Evolutionary conservation across 1,139 yeast genomes (phyloP).

Genomic region (Debaryomyces subglobosus): DNA sequence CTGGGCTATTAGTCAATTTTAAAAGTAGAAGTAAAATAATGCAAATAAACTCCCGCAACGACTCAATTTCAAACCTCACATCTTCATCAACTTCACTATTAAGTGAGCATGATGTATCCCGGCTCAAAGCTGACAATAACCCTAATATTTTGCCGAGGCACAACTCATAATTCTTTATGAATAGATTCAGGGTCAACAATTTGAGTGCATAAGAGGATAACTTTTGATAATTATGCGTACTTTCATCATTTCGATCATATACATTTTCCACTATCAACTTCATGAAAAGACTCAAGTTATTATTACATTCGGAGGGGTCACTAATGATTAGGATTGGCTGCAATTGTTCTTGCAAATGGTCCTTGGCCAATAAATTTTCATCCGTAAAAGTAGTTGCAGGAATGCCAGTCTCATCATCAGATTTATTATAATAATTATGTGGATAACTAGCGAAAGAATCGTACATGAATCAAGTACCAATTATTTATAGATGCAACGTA

Average conservation of each 20-base stretch:
- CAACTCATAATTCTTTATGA: constrained; percentile 38
- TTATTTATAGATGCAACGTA: neutral
- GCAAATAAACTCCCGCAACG: constrained; percentile 41
- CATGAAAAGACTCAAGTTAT: constrained; percentile 38
- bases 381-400: constrained; percentile 12
- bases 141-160: constrained; percentile 48
- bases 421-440: neutral
- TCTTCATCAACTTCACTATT: constrained; percentile 13
- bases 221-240: constrained; percentile 30
- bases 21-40: constrained; percentile 38
- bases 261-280: constrained; percentile 40
- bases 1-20: constrained; percentile 34
- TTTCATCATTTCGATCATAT: constrained; percentile 11
- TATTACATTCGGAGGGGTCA: constrained; percentile 46
- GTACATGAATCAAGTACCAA: constrained; percentile 2
- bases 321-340: constrained; percentile 35
- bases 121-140: constrained; percentile 33
- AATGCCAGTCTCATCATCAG: neutral
- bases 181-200: constrained; percentile 43
- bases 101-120: constrained; percentile 10
- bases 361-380: neutral
- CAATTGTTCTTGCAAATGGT: constrained; percentile 21
- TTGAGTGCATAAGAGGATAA: constrained; percentile 40
- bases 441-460: neutral
- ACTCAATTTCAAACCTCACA: constrained; percentile 25